Conservation (phyloP, 2,329 filamentous ascomycete species). For the Diaporthe eres region DNA sequence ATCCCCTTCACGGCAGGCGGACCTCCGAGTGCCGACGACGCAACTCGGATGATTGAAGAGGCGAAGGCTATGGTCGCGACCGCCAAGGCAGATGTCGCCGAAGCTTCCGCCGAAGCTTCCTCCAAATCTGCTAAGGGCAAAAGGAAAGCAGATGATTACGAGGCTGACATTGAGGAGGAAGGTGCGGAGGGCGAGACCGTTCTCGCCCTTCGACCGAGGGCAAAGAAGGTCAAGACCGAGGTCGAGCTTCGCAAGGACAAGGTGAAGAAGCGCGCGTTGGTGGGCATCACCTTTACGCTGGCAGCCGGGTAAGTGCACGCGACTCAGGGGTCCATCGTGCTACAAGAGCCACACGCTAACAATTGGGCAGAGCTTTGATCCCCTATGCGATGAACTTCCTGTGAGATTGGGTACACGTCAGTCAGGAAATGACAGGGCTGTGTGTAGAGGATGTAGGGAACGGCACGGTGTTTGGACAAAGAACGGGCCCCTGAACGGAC, state of each 20-base stretch:
- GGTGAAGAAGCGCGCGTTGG: constrained; percentile 86
- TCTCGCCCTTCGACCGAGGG: constrained; percentile 58
- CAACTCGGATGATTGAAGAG: constrained; percentile 85
- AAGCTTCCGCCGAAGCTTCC: constrained; percentile 21
- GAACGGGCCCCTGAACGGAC: constrained; percentile 28
- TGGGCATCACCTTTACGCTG: constrained; percentile 89
- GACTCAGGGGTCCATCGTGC: neutral
- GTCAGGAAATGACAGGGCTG: neutral
- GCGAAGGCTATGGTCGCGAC: constrained; percentile 73
- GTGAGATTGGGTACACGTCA: constrained; percentile 48
- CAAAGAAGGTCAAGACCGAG: constrained; percentile 88
- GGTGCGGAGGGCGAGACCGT: constrained; percentile 56
- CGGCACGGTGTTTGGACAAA: constrained; percentile 33
- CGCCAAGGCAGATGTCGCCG: constrained; percentile 43
- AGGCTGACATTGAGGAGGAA: constrained; percentile 66
- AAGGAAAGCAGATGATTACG: constrained; percentile 81
- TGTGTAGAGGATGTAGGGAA: neutral
- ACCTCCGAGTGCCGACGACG: constrained; percentile 81
- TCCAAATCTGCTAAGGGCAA: constrained; percentile 68
- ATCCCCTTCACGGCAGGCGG: constrained; percentile 76
- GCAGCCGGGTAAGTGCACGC: constrained; percentile 84
- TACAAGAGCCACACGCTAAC: constrained; percentile 39
- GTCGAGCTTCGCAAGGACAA: constrained; percentile 87
- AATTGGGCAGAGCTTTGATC: constrained; percentile 57
- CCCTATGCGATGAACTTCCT: constrained; percentile 68